Evolutionary conservation across 352 stramenopile species (phyloP).

Genomic region (Peronospora farinosa): DNA sequence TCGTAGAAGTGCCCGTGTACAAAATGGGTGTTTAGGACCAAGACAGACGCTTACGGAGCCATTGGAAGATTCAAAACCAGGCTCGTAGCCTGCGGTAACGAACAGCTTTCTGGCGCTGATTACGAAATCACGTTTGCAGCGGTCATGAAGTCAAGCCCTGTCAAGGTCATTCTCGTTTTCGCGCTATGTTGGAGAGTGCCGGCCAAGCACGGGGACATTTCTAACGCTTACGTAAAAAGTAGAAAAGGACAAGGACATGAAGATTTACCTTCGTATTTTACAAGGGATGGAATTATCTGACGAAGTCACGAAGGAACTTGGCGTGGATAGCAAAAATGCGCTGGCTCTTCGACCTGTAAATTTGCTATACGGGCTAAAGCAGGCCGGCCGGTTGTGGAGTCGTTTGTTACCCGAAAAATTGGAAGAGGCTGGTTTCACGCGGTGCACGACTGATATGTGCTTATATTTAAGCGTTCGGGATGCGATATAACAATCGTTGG

Average conservation of each 20-base stretch:
- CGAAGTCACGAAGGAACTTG: not conserved
- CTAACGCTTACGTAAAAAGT: not conserved
- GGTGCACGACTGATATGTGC: constrained; percentile 6
- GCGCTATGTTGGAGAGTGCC: not conserved
- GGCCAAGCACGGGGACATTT: not conserved
- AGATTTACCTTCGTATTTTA: constrained; percentile 5
- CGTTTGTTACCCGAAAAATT: not conserved
- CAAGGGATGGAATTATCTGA: constrained; percentile 1
- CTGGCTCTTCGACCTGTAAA: constrained; percentile 1
- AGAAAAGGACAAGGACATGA: not conserved
- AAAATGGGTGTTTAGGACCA: not conserved
- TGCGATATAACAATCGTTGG: constrained; percentile 6
- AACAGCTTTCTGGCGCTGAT: not conserved
- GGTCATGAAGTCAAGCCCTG: not conserved
- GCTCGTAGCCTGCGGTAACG: too few species aligned
- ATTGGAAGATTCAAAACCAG: not conserved
- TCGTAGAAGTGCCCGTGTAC: too few species aligned
- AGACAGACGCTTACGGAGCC: not conserved
- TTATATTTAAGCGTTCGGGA: constrained; percentile 3
- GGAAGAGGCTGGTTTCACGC: constrained; percentile 1
- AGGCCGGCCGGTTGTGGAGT: constrained; percentile 5
- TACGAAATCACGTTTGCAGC: not conserved
- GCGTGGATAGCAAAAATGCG: not conserved
- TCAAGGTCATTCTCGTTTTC: not conserved
- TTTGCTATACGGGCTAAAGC: constrained; percentile 4